Conservation (phyloP, 768 basidiomycete genomes). For the Ramaria rubella region DNA sequence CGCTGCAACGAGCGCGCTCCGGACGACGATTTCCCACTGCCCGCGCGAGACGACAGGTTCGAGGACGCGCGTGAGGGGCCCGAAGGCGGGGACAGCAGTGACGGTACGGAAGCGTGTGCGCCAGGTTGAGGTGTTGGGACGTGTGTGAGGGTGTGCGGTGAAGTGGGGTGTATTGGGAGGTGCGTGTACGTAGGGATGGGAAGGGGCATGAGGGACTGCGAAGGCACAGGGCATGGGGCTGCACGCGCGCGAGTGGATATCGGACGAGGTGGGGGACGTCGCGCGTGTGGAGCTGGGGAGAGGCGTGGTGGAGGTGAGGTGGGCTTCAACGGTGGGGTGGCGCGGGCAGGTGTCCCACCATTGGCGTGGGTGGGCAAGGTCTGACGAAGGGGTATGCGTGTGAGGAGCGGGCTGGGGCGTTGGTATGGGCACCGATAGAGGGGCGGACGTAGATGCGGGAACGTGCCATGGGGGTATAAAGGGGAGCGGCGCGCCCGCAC, state of each 20-base stretch:
- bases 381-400: background rate
- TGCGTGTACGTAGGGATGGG: background rate
- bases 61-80: slow-evolving; percentile 62
- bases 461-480: background rate
- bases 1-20: slow-evolving; percentile 46
- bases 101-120: slow-evolving; percentile 1
- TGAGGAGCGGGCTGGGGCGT: background rate
- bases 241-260: background rate
- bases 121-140: background rate
- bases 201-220: background rate
- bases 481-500: background rate
- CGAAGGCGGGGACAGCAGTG: slow-evolving; percentile 59
- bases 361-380: background rate
- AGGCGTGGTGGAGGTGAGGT: background rate
- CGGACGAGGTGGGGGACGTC: background rate
- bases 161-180: background rate
- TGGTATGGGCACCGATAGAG: background rate
- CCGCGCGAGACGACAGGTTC: slow-evolving; percentile 67
- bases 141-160: background rate
- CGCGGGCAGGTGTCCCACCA: slow-evolving; percentile 10
- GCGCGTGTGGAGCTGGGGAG: background rate
- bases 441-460: background rate
- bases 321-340: slow-evolving; percentile 7
- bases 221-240: background rate
- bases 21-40: slow-evolving; percentile 79